Evolutionary conservation across 179 eudicot species (phyloP).

Genomic region (Actinidia chinensis): DNA sequence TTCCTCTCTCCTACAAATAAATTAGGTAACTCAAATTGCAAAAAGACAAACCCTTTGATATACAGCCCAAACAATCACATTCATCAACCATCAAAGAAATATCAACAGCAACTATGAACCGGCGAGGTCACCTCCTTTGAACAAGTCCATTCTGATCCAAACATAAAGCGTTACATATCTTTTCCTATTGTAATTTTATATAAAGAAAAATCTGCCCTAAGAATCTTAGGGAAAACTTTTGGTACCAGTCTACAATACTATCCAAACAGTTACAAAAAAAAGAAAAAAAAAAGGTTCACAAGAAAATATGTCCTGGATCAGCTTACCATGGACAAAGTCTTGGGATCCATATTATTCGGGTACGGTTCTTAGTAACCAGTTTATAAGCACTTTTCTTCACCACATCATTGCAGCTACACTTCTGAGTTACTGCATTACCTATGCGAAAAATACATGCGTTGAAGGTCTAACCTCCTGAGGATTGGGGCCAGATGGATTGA

Average conservation of each 20-base stretch:
- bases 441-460: neutral
- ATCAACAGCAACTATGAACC: conserved; percentile 77
- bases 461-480: too few species aligned
- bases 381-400: neutral
- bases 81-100: conserved; percentile 72
- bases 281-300: neutral
- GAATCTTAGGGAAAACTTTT: too few species aligned
- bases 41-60: neutral
- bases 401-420: neutral
- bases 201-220: neutral
- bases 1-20: conserved; percentile 52
- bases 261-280: neutral
- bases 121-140: conserved; percentile 91
- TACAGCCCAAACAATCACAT: neutral
- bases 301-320: neutral
- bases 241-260: neutral
- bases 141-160: conserved; percentile 71
- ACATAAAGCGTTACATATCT: neutral
- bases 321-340: neutral
- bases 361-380: neutral
- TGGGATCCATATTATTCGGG: neutral
- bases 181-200: neutral
- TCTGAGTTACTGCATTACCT: neutral
- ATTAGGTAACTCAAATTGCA: conserved; percentile 10
- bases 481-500: neutral